These are phyloP conservation scores for Aspergillus sp. DNA, from an alignment of 2,329 filamentous ascomycete species.

Conservation along the genomic window DNA sequence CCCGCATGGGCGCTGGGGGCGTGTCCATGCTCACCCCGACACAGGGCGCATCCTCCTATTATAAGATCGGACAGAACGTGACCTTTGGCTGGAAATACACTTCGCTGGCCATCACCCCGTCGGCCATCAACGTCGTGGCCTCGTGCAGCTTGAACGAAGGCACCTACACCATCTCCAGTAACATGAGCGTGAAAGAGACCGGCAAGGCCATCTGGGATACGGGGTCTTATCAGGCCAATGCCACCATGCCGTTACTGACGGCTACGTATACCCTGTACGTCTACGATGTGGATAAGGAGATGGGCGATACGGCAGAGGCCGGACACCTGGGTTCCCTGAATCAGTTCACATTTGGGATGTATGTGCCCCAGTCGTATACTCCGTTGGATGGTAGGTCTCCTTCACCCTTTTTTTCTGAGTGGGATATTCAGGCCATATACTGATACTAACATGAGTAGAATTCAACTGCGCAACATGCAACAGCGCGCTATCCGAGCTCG, in stretches of 20 bases:
- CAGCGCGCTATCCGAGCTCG: slow-evolving; percentile 43
- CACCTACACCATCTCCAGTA: slow-evolving; percentile 54
- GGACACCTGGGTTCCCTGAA: slow-evolving; percentile 49
- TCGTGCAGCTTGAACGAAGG: slow-evolving; percentile 51
- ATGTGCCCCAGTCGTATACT: slow-evolving; percentile 46
- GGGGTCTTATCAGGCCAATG: slow-evolving; percentile 41
- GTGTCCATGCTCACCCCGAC: slow-evolving; percentile 55
- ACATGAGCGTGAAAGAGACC: slow-evolving; percentile 48
- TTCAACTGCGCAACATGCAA: slow-evolving; percentile 52
- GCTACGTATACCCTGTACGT: slow-evolving; percentile 58
- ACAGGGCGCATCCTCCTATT: slow-evolving; percentile 46
- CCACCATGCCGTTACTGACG: slow-evolving; percentile 45
- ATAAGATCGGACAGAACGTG: slow-evolving; percentile 55
- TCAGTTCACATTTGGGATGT: slow-evolving; percentile 56
- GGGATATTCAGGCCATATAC: slow-evolving; percentile 4
- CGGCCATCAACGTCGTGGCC: slow-evolving; percentile 53
- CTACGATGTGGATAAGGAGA: slow-evolving; percentile 49
- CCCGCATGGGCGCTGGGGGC: slow-evolving; percentile 50
- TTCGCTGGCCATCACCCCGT: slow-evolving; percentile 51
- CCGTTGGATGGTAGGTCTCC: slow-evolving; percentile 40
- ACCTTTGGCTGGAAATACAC: slow-evolving; percentile 65
- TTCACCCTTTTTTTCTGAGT: background rate
- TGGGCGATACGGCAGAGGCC: slow-evolving; percentile 44
- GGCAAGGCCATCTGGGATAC: slow-evolving; percentile 55
- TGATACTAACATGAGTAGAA: slow-evolving; percentile 29